Evolutionary conservation across 306 rosid species (phyloP), one percentile per base, ranked within the genome.

Genomic region (Glycyrrhiza uralensis): DNA sequence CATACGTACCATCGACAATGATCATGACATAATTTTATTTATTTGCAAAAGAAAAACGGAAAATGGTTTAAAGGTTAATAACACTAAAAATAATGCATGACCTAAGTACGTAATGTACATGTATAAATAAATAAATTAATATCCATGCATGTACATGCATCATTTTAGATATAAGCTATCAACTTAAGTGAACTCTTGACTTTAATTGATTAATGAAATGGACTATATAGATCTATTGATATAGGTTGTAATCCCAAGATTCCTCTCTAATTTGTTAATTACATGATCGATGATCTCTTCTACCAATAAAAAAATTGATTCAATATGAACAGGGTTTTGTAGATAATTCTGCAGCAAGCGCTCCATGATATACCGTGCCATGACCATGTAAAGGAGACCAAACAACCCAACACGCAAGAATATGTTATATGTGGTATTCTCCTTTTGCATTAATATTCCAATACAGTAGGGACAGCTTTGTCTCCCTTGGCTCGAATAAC

Each of bases 381-480:
- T 84, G 81, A 77, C 39, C 79, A 80, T 79, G 70, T 76, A 70
- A 82, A 83, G 90, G 84, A 85, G 85, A 87, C 86, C 87, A 78
- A 87, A 77, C 78, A 81, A 45, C 60, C 63, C 80, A 72, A 71
- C 84, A 79, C 80, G 71, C 78, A 76, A 78, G 79, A 78, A 80
- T 79, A 64, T 84, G 86, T 79, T 78, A 69, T 69, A n/a, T 68
- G 54, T 74, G 46, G 66, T 47, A 79, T 76, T 71, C 66, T 35
- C n/a, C 77, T 59, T 85, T 75, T 82, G 90, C 84, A 83, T 80
- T 81, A 89, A 76, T 78, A 87, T 89, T 83, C 83, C 88, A 74
- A 74, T 80, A 88, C 86, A 82, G 76, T 76, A 83, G 91, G 88
- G 92, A 92, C 98, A 92, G 45, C 88, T 76, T 82, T 88, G 92